These are phyloP conservation scores for Neurospora sp. DNA, from an alignment of 2,329 filamentous ascomycete genomes.

Conservation along the genomic window DNA sequence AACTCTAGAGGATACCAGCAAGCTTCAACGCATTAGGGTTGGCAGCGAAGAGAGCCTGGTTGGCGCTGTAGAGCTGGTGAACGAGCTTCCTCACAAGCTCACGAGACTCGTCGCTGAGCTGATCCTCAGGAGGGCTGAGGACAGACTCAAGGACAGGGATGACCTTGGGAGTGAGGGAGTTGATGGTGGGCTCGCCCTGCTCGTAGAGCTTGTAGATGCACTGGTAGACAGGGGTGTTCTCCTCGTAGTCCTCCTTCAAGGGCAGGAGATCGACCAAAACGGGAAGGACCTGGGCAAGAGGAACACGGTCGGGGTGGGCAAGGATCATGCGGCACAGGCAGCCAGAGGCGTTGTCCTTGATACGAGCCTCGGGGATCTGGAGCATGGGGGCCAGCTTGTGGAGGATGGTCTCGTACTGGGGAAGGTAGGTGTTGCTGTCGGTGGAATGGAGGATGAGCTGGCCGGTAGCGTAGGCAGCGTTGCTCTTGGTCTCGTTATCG, in stretches of 20 bases:
- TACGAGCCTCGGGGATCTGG: conserved; percentile 64
- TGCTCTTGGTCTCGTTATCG: conserved; percentile 86
- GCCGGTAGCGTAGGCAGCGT: conserved; percentile 85
- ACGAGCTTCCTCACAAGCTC: conserved; percentile 57
- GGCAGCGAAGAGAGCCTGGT: conserved; percentile 23
- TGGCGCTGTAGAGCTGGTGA: conserved; percentile 29
- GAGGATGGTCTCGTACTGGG: conserved; percentile 69
- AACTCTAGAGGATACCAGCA: conserved; percentile 11
- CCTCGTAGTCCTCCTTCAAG: conserved; percentile 86
- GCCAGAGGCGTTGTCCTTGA: conserved; percentile 87
- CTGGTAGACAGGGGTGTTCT: conserved; percentile 88
- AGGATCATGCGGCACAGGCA: conserved; percentile 89
- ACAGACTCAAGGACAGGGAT: conserved; percentile 65
- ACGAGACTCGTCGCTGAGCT: conserved; percentile 64
- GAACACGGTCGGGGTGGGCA: conserved; percentile 74
- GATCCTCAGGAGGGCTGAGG: conserved; percentile 60
- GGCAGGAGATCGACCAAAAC: conserved; percentile 71
- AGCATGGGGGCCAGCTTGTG: conserved; percentile 80
- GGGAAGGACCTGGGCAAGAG: conserved; percentile 73
- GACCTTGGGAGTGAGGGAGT: conserved; percentile 59
- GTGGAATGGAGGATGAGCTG: conserved; percentile 75
- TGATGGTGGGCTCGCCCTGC: conserved; percentile 57
- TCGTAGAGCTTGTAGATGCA: conserved; percentile 78
- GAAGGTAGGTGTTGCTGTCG: conserved; percentile 62
- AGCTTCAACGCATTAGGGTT: conserved; percentile 22